A percentile compares a stretch with the other conserved stretches of the same genome.
phyloP scores from a whole-genome alignment of 352 stramenopile species.

The Globisporangium nunn region DNA sequence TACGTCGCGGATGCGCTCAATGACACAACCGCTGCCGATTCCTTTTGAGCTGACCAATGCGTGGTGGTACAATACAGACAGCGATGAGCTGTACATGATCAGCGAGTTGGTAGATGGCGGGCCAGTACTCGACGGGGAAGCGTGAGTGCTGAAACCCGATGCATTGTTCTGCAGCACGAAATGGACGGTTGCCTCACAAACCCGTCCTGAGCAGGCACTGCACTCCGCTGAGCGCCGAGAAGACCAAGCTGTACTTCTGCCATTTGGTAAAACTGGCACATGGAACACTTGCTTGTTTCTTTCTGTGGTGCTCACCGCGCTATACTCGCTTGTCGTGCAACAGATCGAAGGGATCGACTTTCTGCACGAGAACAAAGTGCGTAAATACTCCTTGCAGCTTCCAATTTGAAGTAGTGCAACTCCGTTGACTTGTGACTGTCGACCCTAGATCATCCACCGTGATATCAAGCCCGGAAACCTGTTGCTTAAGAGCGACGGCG shows the following conservation, averaged over 20 bases:
- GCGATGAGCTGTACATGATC: constrained; percentile 78
- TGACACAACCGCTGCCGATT: background rate
- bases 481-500: constrained; percentile 48
- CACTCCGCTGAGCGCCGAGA: constrained; percentile 45
- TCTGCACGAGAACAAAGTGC: constrained; percentile 73
- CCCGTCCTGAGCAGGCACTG: constrained; percentile 34
- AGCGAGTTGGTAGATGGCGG: constrained; percentile 74
- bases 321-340: constrained; percentile 16
- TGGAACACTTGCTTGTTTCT: background rate
- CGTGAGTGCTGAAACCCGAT: constrained; percentile 21
- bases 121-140: constrained; percentile 56
- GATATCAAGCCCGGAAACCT: constrained; percentile 81
- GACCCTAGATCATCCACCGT: constrained; percentile 61
- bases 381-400: background rate
- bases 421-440: background rate
- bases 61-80: constrained; percentile 37
- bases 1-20: constrained; percentile 14
- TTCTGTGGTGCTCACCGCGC: constrained; percentile 7
- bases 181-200: background rate
- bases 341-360: constrained; percentile 83
- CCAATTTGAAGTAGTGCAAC: background rate
- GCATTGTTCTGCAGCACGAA: background rate
- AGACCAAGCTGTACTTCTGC: constrained; percentile 70
- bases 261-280: constrained; percentile 39
- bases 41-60: background rate